These are phyloP conservation scores for Eucalyptus grandis DNA, from an alignment of 345 rosid species.

Conservation along the genomic window DNA sequence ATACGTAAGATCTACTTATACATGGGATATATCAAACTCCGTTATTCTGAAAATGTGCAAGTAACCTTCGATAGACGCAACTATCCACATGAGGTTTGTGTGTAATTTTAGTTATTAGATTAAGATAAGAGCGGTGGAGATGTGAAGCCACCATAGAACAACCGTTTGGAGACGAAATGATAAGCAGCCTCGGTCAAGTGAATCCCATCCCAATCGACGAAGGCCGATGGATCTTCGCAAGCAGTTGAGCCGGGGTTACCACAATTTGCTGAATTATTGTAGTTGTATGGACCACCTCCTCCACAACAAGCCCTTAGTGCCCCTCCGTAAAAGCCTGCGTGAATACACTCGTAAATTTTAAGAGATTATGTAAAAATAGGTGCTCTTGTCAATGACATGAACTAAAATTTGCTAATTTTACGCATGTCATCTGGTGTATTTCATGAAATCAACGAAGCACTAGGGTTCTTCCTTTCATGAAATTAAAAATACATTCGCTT, in stretches of 20 bases:
- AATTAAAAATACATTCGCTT: not conserved
- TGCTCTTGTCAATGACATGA: not conserved
- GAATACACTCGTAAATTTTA: no score
- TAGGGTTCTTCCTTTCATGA: not conserved
- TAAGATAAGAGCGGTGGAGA: not conserved
- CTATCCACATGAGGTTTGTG: not conserved
- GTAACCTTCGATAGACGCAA: not conserved
- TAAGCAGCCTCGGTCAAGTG: constrained; percentile 67
- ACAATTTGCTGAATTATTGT: constrained; percentile 29
- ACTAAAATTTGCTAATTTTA: not conserved
- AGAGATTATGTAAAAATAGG: not conserved
- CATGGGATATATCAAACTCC: not conserved
- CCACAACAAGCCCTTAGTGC: constrained; percentile 47
- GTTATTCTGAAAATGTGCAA: not conserved
- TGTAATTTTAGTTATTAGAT: not conserved
- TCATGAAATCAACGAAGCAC: not conserved
- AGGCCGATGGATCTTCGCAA: constrained; percentile 28
- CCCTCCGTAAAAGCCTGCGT: constrained; percentile 31
- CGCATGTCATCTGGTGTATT: not conserved
- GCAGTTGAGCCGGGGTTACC: constrained; percentile 35
- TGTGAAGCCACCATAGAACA: constrained; percentile 16
- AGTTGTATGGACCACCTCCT: constrained; percentile 56
- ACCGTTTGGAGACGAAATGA: constrained; percentile 14
- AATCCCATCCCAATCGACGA: constrained; percentile 62
- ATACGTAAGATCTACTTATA: not conserved